Percentiles rank a stretch among this genome's conserved stretches.
Evolutionary conservation across 495 filamentous ascomycete genomes (phyloP).

Genomic region (Chaetomium cochliodes): DNA sequence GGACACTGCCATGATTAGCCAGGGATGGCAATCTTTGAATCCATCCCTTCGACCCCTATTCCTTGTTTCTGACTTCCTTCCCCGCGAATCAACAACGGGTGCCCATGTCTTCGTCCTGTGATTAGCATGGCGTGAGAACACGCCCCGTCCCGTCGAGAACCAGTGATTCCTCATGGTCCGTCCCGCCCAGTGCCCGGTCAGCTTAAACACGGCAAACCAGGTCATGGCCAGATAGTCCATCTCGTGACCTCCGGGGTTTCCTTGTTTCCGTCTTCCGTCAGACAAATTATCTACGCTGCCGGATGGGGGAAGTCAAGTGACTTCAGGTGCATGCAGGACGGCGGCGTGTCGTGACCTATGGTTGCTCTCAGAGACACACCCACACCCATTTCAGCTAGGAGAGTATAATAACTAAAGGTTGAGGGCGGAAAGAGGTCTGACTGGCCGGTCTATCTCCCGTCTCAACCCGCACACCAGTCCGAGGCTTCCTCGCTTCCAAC

Average conservation of each 20-base stretch:
- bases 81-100: slow-evolving; percentile 12
- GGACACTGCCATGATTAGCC: not conserved
- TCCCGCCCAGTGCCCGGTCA: slow-evolving; percentile 14
- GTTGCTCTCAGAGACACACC: not conserved
- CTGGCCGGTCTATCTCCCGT: not conserved
- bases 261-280: not conserved
- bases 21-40: not conserved
- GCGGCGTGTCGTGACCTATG: not conserved
- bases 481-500: not conserved
- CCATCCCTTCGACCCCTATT: not conserved
- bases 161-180: slow-evolving; percentile 9
- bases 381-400: not conserved
- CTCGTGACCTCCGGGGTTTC: not conserved
- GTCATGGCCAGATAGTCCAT: not conserved
- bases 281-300: not conserved
- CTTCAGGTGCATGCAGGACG: not conserved
- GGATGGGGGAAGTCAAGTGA: slow-evolving; percentile 5
- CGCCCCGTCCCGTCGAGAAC: slow-evolving; percentile 13
- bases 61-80: slow-evolving; percentile 3
- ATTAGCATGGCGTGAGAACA: not conserved
- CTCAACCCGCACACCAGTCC: not conserved
- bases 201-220: not conserved
- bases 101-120: not conserved
- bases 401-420: not conserved
- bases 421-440: not conserved